Evolutionary conservation across 768 basidiomycete genomes (phyloP), one percentile per base, ranked within the genome.

Genomic region (Leucosporidium scottii): DNA sequence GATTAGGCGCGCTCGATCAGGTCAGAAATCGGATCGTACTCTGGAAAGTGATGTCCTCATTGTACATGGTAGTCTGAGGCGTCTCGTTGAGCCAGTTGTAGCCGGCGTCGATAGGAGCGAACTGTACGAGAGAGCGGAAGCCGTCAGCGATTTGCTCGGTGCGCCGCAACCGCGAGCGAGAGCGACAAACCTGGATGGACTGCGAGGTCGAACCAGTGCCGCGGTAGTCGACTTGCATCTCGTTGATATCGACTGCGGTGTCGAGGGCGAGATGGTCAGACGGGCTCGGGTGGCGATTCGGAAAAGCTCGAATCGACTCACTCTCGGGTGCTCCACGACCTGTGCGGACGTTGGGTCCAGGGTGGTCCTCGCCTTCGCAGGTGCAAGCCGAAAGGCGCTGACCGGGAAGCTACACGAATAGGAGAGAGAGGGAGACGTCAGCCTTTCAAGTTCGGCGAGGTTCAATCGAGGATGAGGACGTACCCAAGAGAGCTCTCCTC

Each of bases 351-450:
- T 74, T 82, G 4, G 93, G 93, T 17, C 71, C 71, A 3, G 93
- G 93, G 76, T 98, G 93, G 73, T 91, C 90, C 34, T 85, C 84
- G 18, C 85, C 86, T 0, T 87, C 79, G 76, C 93, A 98, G 3
- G 92, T 93, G 78, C 93, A 98, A 1, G 91, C 80, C 0, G 90
- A 90, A 21, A 90, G 77, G 55, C 87, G 84, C 76, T 97, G 94
- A 0, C 93, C 94, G 4, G 91, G 90, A 21, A 91, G 84, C 74
- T 82, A 86, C 56, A 87, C 56, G 87, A 89, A 15, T 0, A 20
- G 1, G 25, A 92, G 39, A 10, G 39, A 34, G 34, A 34, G 81
- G 79, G 53, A 1, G 12, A 4, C 30, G 49, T 51, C 4, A 59
- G 63, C 31, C 17, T 12, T 5, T 23, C 6, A 20, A 31, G 17